Evolutionary conservation across 2,329 filamentous ascomycete species (phyloP), one percentile per base, ranked within the genome.

Genomic region (Torrubiellomyces zombiae): DNA sequence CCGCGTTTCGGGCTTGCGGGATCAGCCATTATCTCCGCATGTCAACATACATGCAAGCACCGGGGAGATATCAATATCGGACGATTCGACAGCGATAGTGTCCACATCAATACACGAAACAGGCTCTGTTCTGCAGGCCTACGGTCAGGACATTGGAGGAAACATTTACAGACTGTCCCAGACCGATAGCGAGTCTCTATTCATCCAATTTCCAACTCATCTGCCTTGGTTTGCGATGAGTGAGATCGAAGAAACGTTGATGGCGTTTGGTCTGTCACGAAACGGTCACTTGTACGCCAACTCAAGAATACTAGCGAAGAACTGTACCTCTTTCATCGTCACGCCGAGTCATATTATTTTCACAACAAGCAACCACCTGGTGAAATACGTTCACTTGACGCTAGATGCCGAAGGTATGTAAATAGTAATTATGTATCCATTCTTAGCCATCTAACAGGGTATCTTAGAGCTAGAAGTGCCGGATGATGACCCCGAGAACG

Each of bases 321-420:
- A 89, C 38, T 93, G 83, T 49, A 95, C 86, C 0, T 98, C 89
- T 0, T 95, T 93, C 39, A 47, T 83, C 5, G 55, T 85, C 14
- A 93, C 86, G 0, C 60, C 73, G 0, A 69, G 72, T 12, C 86
- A 95, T 55, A 59, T 98, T 9, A 71, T 95, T 29, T 83, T 86
- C 42, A 98, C 89, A 1, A 98, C 89, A 1, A 83, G 75, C 31
- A 83, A 83, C 35, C 85, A 95, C 46, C 60, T 94, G 4, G 61
- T 98, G 33, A 98, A 98, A 49, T 94, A 94, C 48, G 75, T 94
- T 9, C 86, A 98, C 47, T 54, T 95, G 24, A 33, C 38, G 12
- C 63, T 68, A 4, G 53, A 58, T 30, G 57, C 66, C 10, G 60
- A 81, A 36, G 69, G 77, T 80, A 58, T 34, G 55, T 22, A 39